Conservation (phyloP, 2,329 filamentous ascomycete genomes). For the Stachybotrys chartarum region DNA sequence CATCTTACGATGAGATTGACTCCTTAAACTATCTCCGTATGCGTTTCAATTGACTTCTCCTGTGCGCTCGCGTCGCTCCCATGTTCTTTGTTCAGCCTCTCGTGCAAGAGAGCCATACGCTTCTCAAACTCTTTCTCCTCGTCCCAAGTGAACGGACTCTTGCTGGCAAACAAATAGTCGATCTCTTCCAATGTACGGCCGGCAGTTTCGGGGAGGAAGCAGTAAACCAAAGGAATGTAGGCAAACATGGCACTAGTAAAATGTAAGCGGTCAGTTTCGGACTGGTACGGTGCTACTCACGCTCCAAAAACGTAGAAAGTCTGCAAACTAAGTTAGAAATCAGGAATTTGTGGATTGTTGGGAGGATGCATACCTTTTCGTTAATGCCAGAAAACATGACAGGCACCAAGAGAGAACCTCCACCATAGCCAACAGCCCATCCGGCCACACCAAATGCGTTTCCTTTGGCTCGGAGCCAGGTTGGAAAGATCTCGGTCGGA, state of each 20-base stretch:
- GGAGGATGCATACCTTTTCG: background rate
- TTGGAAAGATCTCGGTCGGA: conserved; percentile 21
- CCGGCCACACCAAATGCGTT: conserved; percentile 19
- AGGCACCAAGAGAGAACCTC: conserved; percentile 11
- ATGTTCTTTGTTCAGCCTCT: background rate
- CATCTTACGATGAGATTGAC: too few species aligned
- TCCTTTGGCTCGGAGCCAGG: conserved; percentile 17
- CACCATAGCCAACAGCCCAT: conserved; percentile 11
- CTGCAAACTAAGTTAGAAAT: background rate
- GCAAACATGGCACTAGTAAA: background rate
- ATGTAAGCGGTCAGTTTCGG: background rate
- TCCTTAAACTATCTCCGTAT: background rate
- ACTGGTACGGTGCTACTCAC: background rate
- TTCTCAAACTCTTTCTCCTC: conserved; percentile 9
- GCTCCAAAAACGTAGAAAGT: background rate
- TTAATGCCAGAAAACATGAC: conserved; percentile 9
- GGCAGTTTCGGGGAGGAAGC: conserved; percentile 15
- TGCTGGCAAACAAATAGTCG: conserved; percentile 14
- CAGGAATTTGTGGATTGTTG: background rate
- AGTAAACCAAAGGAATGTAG: conserved; percentile 12
- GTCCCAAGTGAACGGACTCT: conserved; percentile 15
- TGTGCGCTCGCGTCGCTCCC: background rate
- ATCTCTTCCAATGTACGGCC: conserved; percentile 18
- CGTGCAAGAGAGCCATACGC: background rate
- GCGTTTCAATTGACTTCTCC: background rate